These are phyloP conservation scores for Infundibulicybe gibba DNA, from an alignment of 768 basidiomycete genomes.

Conservation along the genomic window DNA sequence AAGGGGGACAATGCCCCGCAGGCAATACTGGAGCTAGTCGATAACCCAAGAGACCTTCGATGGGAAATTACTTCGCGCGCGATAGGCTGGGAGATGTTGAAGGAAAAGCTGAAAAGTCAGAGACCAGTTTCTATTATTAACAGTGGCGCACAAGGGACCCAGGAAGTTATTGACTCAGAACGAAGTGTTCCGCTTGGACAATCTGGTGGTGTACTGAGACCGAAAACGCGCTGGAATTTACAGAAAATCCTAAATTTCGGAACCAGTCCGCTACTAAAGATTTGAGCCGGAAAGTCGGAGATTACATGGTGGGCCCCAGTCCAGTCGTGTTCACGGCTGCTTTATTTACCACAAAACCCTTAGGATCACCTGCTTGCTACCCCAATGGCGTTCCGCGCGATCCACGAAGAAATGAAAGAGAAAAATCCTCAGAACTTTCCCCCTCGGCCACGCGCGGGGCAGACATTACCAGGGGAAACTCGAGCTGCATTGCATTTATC, in stretches of 20 bases:
- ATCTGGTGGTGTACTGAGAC: constrained; percentile 44
- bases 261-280: constrained; percentile 38
- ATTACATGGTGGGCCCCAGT: constrained; percentile 57
- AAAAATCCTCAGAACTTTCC: constrained; percentile 22
- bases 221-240: constrained; percentile 71
- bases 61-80: constrained; percentile 87
- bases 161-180: constrained; percentile 47
- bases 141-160: constrained; percentile 41
- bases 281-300: constrained; percentile 53
- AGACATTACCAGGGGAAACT: constrained; percentile 54
- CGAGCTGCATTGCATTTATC: constrained; percentile 52
- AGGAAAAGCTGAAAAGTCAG: constrained; percentile 44
- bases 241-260: constrained; percentile 70
- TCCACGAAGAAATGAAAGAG: constrained; percentile 40
- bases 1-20: constrained; percentile 90
- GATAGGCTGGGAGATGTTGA: constrained; percentile 79
- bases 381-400: constrained; percentile 47
- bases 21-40: constrained; percentile 92
- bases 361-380: constrained; percentile 70
- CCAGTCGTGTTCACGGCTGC: neutral
- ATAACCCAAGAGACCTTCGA: constrained; percentile 85
- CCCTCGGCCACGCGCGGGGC: constrained; percentile 45
- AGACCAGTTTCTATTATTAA: constrained; percentile 47
- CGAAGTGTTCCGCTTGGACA: constrained; percentile 30
- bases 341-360: constrained; percentile 7